Conservation (phyloP, 805 yeast species). For the Myxozyma neotropica region DNA sequence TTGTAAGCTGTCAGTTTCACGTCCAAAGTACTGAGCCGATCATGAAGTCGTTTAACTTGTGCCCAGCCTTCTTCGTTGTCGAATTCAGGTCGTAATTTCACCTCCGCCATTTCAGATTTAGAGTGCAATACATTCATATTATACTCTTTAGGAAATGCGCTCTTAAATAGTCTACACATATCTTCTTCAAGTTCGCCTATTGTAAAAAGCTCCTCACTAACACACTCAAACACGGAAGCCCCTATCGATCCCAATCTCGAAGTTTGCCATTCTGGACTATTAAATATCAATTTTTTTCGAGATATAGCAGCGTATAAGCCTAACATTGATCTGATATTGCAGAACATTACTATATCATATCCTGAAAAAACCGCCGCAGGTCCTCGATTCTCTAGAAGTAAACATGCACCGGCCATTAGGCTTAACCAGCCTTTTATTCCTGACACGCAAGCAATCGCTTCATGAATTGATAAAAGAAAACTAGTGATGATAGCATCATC, state of each 20-base stretch:
- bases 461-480: background rate
- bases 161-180: background rate
- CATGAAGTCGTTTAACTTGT: background rate
- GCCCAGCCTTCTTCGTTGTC: conserved; percentile 1
- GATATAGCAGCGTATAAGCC: background rate
- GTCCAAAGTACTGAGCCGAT: background rate
- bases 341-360: background rate
- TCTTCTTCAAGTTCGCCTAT: background rate
- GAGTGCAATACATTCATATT: background rate
- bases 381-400: background rate
- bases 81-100: background rate
- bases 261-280: background rate
- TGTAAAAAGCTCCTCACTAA: background rate
- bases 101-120: background rate
- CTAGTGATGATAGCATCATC: background rate
- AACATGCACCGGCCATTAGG: background rate
- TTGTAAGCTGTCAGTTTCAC: background rate
- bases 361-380: background rate
- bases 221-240: background rate
- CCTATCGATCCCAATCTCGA: background rate
- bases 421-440: conserved; percentile 1
- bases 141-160: background rate
- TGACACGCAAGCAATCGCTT: background rate
- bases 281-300: background rate
- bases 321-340: background rate